These are phyloP conservation scores for Wickerhamiella azyma DNA, from an alignment of 805 yeast species.

Conservation along the genomic window DNA sequence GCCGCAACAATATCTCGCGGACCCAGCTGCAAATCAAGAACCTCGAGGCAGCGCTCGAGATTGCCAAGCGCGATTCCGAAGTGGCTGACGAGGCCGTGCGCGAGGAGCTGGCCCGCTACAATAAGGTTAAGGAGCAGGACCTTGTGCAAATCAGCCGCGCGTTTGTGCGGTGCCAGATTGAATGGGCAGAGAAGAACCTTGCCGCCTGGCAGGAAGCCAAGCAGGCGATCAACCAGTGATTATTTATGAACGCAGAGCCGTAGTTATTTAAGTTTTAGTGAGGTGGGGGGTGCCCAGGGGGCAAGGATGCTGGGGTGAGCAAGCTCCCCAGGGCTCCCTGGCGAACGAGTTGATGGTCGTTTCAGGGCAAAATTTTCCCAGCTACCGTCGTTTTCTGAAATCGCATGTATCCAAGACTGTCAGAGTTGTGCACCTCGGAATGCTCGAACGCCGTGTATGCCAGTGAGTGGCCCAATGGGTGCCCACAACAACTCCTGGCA, in stretches of 20 bases:
- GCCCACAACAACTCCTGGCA: no score
- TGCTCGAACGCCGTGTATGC: no score
- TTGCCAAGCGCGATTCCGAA: conserved; percentile 40
- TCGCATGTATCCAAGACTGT: no score
- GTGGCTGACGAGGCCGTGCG: conserved; percentile 34
- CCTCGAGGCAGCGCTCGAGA: conserved; percentile 37
- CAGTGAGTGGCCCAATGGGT: no score
- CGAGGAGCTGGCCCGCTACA: conserved; percentile 33
- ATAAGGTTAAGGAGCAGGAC: conserved; percentile 36
- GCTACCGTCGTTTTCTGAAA: no score
- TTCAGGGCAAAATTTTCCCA: no score
- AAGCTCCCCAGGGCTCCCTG: no score
- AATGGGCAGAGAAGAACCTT: conserved; percentile 55
- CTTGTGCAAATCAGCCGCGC: conserved; percentile 38
- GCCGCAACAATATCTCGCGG: conserved; percentile 37
- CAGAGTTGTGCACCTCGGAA: no score
- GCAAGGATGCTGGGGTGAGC: no score
- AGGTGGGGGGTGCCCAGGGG: no score
- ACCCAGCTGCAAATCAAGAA: conserved; percentile 34
- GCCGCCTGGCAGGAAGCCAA: conserved; percentile 57
- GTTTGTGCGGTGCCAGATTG: conserved; percentile 42
- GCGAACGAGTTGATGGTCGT: no score
- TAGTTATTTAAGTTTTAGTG: no score
- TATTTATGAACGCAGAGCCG: not conserved
- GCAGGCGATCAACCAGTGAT: conserved; percentile 14